These are phyloP conservation scores for Cairneyella variabilis DNA, from an alignment of 495 filamentous ascomycete genomes.

Conservation along the genomic window DNA sequence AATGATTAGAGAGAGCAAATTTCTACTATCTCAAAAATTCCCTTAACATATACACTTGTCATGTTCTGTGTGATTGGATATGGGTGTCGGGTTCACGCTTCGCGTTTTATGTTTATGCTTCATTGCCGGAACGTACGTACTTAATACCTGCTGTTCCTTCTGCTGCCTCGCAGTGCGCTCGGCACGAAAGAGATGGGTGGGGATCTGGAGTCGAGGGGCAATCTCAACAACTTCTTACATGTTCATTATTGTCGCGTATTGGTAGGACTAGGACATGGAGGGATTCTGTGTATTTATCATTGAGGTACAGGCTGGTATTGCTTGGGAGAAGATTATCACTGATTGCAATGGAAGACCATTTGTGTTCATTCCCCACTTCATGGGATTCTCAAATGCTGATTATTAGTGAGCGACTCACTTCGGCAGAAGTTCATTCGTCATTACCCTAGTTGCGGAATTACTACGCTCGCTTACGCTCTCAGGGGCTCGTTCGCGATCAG, in stretches of 20 bases:
- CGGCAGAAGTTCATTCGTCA: no score
- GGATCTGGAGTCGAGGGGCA: conserved; percentile 22
- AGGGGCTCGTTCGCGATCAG: no score
- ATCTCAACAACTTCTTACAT: conserved; percentile 21
- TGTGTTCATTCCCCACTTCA: conserved; percentile 11
- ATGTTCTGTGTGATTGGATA: conserved; percentile 20
- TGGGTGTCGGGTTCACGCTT: conserved; percentile 14
- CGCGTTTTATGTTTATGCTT: conserved; percentile 26
- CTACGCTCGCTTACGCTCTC: no score
- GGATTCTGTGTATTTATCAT: conserved; percentile 30
- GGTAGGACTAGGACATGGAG: conserved; percentile 13
- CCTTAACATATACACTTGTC: conserved; percentile 20
- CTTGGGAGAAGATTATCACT: conserved; percentile 13
- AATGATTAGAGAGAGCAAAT: conserved; percentile 22
- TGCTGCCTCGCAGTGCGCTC: conserved; percentile 20
- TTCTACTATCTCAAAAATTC: conserved; percentile 23
- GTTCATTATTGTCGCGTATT: conserved; percentile 20
- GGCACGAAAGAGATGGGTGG: conserved; percentile 15
- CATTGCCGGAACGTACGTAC: conserved; percentile 17
- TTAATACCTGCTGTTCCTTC: conserved; percentile 23
- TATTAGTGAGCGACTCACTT: no score
- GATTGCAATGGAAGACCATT: conserved; percentile 19
- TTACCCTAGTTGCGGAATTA: no score
- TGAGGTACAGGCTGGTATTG: conserved; percentile 9
- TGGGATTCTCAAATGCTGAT: no score